Evolutionary conservation across 331 rosid genomes (phyloP), one percentile per base, ranked within the genome.

Genomic region (Dryas integrifolia): DNA sequence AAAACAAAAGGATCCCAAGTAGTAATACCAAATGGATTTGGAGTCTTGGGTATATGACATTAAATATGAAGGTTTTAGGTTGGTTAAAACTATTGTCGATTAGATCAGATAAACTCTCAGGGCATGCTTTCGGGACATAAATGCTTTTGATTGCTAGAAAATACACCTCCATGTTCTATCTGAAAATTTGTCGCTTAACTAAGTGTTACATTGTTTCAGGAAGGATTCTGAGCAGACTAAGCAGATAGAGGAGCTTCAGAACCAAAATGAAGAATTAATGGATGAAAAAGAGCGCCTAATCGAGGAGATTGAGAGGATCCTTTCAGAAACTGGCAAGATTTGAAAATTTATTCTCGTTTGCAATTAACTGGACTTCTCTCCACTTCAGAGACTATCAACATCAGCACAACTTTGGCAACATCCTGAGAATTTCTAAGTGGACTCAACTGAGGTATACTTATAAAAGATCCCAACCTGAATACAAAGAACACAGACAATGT

Each of bases 191-290:
- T 51, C n/a, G 48, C 67, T 51, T 39, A 65, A 65, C n/a, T 10
- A 26, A 50, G 38, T 55, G n/a, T n/a, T 51, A 7, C 39, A 8
- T 49, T 61, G 30, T 78, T 85, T 74, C 88, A 91, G 97, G 91
- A 91, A 93, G 91, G 98, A 93, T 84, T 93, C 97, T 30, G 97
- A 91, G 75, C 98, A 93, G 80, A 93, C 98, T 18, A 91, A 87
- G 84, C 97, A 91, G 78, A 87, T 93, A 72, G 98, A 93, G 87
- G 98, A 91, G 67, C 95, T 91, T 72, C 97, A 93, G 75, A 89
- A 87, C 85, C 95, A 88, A 78, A 94, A 89, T 71, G 97, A 94
- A 67, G 98, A 91, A 1, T 77, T 94, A 65, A 80, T 77, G 10
- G 95, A 91, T 15, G 97, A 89, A 62, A 91, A 94, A 13, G 97